phyloP scores from a whole-genome alignment of 1,284 basidiomycete genomes.

The Takashimella koratensis region DNA sequence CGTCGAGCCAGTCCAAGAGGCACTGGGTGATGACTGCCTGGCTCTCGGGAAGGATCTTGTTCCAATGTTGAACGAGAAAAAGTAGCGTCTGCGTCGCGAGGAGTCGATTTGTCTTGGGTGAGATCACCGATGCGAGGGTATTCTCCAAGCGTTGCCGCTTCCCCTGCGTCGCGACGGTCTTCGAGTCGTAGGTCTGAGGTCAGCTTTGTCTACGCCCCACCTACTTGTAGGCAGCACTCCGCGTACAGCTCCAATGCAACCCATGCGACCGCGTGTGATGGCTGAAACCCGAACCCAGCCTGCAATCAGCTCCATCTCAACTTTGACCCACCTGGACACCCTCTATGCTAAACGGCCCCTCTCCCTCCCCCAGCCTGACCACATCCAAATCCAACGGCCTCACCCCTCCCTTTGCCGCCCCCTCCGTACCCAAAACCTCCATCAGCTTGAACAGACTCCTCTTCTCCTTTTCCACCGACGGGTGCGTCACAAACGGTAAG shows the following conservation, averaged over 20 bases:
- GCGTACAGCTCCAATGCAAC: conserved; percentile 75
- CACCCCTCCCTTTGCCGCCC: conserved; percentile 59
- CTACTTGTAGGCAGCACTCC: conserved; percentile 68
- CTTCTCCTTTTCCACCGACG: conserved; percentile 37
- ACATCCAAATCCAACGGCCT: conserved; percentile 58
- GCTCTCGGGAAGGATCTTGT: conserved; percentile 56
- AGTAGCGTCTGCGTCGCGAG: conserved; percentile 72
- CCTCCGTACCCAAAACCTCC: conserved; percentile 58
- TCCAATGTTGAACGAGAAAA: conserved; percentile 77
- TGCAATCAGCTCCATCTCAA: conserved; percentile 12
- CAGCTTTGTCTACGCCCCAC: conserved; percentile 9
- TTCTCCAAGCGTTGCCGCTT: conserved; percentile 52
- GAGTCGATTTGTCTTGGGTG: conserved; percentile 33
- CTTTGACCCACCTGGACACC: background rate
- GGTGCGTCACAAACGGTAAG: conserved; percentile 63
- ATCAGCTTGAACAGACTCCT: conserved; percentile 54
- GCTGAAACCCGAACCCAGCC: conserved; percentile 67
- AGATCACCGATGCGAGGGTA: conserved; percentile 60
- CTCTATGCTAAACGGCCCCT: background rate
- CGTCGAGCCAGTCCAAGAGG: conserved; percentile 61
- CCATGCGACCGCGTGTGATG: conserved; percentile 72
- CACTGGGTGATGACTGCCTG: conserved; percentile 57
- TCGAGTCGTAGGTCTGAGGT: conserved; percentile 11
- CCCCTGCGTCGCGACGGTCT: conserved; percentile 6
- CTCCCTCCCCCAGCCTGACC: conserved; percentile 25